Conservation (phyloP, 1,284 basidiomycete species). For the Moesziomyces globuligerus region DNA sequence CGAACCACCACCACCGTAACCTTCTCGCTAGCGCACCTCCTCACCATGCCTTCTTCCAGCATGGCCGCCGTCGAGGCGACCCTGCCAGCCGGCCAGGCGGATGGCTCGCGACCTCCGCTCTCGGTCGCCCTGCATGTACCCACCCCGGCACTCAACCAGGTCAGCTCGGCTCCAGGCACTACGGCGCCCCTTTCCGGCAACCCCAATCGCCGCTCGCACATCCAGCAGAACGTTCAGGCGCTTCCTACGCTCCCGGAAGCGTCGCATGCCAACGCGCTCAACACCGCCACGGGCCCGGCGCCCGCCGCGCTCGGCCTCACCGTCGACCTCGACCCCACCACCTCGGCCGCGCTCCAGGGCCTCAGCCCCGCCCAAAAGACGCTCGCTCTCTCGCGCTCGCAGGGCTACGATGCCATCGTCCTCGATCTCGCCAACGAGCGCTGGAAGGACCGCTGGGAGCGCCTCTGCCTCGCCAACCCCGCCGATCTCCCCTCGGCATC, state of each 20-base stretch:
- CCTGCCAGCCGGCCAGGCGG: constrained; percentile 16
- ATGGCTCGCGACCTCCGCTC: constrained; percentile 27
- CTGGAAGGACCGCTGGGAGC: constrained; percentile 88
- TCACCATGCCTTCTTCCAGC: constrained; percentile 44
- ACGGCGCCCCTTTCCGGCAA: constrained; percentile 26
- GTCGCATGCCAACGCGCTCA: constrained; percentile 62
- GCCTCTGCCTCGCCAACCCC: constrained; percentile 78
- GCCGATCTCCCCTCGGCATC: constrained; percentile 16
- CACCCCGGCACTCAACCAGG: constrained; percentile 23
- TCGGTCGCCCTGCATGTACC: constrained; percentile 41
- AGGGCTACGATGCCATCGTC: constrained; percentile 74
- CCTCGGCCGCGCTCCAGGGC: constrained; percentile 46
- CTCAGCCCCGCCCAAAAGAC: constrained; percentile 50
- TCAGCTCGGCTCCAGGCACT: constrained; percentile 21
- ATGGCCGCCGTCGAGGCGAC: constrained; percentile 48
- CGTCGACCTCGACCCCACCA: constrained; percentile 39
- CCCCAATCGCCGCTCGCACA: constrained; percentile 44
- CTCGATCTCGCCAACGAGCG: constrained; percentile 85
- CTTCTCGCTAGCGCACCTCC: background rate
- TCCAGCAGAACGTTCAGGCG: constrained; percentile 35
- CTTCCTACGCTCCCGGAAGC: constrained; percentile 62
- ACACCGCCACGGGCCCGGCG: constrained; percentile 51
- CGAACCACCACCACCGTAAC: background rate
- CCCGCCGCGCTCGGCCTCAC: constrained; percentile 47
- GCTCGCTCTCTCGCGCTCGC: constrained; percentile 47